Conservation (phyloP, 1,139 yeast species). For the Zygosaccharomyces sapae region DNA sequence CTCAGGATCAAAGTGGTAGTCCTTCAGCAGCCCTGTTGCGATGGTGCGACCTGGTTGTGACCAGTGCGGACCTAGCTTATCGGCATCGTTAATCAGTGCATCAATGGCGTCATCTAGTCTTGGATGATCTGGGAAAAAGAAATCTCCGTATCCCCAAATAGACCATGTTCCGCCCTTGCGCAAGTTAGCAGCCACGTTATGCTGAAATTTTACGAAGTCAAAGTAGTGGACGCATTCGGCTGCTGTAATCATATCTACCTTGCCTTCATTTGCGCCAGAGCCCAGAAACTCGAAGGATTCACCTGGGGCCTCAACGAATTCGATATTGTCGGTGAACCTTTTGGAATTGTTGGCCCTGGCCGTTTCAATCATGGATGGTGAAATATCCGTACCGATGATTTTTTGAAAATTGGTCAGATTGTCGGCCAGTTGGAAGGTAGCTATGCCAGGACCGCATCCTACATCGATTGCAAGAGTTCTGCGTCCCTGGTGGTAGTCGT, state of each 20-base stretch:
- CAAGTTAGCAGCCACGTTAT: constrained; percentile 47
- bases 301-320: constrained; percentile 33
- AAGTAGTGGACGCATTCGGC: constrained; percentile 84
- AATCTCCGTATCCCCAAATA: constrained; percentile 73
- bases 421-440: constrained; percentile 51
- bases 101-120: constrained; percentile 37
- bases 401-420: constrained; percentile 37
- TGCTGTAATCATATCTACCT: constrained; percentile 53
- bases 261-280: constrained; percentile 38
- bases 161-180: constrained; percentile 64
- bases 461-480: constrained; percentile 52
- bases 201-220: constrained; percentile 49
- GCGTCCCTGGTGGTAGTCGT: constrained; percentile 39
- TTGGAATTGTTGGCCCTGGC: constrained; percentile 36
- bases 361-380: constrained; percentile 57
- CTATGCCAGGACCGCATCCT: constrained; percentile 87
- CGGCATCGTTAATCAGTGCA: constrained; percentile 37
- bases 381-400: constrained; percentile 68
- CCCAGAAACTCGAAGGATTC: constrained; percentile 33
- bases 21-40: constrained; percentile 9
- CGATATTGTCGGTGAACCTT: constrained; percentile 41
- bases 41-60: constrained; percentile 18
- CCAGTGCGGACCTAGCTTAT: constrained; percentile 45
- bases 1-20: constrained; percentile 41
- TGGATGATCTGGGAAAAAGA: constrained; percentile 36